Conservation (phyloP, 495 filamentous ascomycete genomes). For the Tuber aestivum region DNA sequence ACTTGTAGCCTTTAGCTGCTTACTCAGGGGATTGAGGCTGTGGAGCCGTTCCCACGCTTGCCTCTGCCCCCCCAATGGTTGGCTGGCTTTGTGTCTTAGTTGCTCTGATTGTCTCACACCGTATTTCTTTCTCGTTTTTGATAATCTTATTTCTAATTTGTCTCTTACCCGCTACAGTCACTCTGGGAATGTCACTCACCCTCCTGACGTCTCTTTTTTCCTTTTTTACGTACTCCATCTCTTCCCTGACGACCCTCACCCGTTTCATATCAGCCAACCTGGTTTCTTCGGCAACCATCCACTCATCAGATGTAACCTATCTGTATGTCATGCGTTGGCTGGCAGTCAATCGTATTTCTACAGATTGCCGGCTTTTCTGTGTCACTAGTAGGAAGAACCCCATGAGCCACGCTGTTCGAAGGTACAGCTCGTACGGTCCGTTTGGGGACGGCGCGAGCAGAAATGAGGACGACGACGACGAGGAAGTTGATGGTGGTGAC, state of each 20-base stretch:
- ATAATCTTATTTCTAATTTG: slow-evolving; percentile 14
- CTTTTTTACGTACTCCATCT: slow-evolving; percentile 40
- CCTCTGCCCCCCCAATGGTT: background rate
- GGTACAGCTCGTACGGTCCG: slow-evolving; percentile 40
- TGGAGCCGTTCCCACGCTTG: background rate
- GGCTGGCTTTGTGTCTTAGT: slow-evolving; percentile 5
- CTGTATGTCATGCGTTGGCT: slow-evolving; percentile 43
- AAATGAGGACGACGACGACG: slow-evolving; percentile 36
- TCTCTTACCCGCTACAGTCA: slow-evolving; percentile 24
- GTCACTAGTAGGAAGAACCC: slow-evolving; percentile 43
- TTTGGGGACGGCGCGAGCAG: slow-evolving; percentile 33
- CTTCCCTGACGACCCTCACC: slow-evolving; percentile 36
- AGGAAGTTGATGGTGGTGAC: slow-evolving; percentile 37
- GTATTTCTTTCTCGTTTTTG: slow-evolving; percentile 9
- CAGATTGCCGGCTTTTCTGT: slow-evolving; percentile 42
- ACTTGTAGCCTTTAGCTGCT: background rate
- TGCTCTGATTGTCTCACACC: background rate
- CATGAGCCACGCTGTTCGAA: slow-evolving; percentile 40
- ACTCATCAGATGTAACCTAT: slow-evolving; percentile 43
- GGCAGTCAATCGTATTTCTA: slow-evolving; percentile 38
- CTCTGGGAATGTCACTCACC: slow-evolving; percentile 41
- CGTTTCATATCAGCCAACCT: slow-evolving; percentile 42
- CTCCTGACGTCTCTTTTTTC: slow-evolving; percentile 40
- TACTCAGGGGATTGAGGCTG: background rate
- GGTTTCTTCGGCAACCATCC: slow-evolving; percentile 42